Evolutionary conservation across 306 rosid species (phyloP), one percentile per base, ranked within the genome.

Genomic region (Trichosanthes cucumerina): DNA sequence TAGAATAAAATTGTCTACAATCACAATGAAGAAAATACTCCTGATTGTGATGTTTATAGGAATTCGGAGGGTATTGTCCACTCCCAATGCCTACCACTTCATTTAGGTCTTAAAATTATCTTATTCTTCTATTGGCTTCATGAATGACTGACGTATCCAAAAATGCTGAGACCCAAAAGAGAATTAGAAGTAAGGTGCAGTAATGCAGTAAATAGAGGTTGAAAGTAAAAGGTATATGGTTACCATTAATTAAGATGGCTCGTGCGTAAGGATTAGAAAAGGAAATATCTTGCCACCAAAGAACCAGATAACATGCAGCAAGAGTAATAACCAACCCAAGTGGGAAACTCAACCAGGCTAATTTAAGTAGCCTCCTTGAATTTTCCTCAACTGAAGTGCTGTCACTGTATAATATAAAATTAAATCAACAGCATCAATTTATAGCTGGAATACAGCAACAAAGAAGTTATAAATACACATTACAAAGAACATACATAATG

Each of bases 201-300:
- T 11, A 43, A 69, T 24, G 10, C 16, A 24, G 73, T 38, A 65
- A 4, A 0, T 39, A 19, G 50, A 1, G 34, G 41, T 39, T 54
- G 58, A 26, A 33, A 46, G 38, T 57, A 33, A 47, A 75, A 24
- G 21, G 16, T 64, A 78, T 38, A 21, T 2, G 46, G 62, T 81
- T 86, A 92, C 98, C 97, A 84, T 92, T 95, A 79, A 95, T 91
- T 93, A 95, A 86, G 79, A 95, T 85, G 83, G 97, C 98, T 84
- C 86, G 92, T 59, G 93, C 97, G 68, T 88, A 85, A 53, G 96
- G 91, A 88, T 87, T 80, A 77, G 84, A 89, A 88, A 81, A 81
- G 82, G 79, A 62, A 78, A 95, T 64, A 49, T 79, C 86, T 84
- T 92, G 92, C 91, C 87, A 91, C 98, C 97, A 92, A 80, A 91